phyloP scores from a whole-genome alignment of 306 rosid species.

The Quercus ilex region DNA sequence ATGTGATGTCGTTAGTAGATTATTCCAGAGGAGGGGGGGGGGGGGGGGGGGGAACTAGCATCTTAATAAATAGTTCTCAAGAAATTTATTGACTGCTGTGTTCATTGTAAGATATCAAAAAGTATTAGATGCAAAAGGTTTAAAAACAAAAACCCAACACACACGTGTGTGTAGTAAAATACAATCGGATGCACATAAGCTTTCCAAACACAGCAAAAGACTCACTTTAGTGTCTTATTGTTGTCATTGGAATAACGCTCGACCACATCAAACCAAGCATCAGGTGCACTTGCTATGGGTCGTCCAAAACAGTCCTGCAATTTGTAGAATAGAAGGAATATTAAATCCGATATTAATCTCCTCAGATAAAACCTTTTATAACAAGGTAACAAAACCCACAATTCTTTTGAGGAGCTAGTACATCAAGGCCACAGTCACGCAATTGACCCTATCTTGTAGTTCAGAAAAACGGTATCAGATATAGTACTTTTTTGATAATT shows the following conservation, averaged over 20 bases:
- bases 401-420: background rate
- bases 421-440: background rate
- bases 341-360: background rate
- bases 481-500: too few species aligned
- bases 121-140: background rate
- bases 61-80: background rate
- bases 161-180: background rate
- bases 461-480: too few species aligned
- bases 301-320: constrained; percentile 91
- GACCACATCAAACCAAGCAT: constrained; percentile 96
- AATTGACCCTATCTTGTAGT: too few species aligned
- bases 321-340: background rate
- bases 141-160: background rate
- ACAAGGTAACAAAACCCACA: background rate
- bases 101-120: background rate
- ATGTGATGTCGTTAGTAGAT: background rate
- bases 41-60: background rate
- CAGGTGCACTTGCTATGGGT: constrained; percentile 92
- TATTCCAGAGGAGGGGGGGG: background rate
- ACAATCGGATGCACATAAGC: background rate
- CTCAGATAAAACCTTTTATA: background rate
- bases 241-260: constrained; percentile 88
- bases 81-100: background rate
- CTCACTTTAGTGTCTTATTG: constrained; percentile 80
- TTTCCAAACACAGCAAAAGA: background rate